phyloP scores from a whole-genome alignment of 2,329 filamentous ascomycete genomes.

The Biscogniauxia marginata region DNA sequence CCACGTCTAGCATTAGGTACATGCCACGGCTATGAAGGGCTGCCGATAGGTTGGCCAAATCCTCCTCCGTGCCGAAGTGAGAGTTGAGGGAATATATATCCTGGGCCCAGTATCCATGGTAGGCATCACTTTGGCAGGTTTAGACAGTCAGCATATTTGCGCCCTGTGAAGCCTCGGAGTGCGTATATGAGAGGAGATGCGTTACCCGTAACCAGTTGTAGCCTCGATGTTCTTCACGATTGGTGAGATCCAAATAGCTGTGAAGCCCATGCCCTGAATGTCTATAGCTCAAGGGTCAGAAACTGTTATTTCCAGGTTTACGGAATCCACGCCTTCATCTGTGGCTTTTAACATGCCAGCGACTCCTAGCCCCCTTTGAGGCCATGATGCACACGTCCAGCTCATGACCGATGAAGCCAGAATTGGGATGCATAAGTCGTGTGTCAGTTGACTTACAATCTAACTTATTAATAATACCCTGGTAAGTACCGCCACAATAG shows the following conservation, averaged over 20 bases:
- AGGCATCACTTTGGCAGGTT: constrained; percentile 41
- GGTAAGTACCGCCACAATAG: constrained; percentile 52
- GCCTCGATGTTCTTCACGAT: constrained; percentile 41
- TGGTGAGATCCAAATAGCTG: constrained; percentile 45
- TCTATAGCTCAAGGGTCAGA: constrained; percentile 20
- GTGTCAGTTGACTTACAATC: constrained; percentile 35
- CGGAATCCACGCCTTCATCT: not conserved
- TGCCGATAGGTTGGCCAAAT: constrained; percentile 47
- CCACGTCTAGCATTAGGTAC: constrained; percentile 62
- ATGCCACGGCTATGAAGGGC: constrained; percentile 54
- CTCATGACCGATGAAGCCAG: too few relatives aligned
- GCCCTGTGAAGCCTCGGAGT: not conserved
- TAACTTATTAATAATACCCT: constrained; percentile 46
- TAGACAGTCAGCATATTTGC: not conserved
- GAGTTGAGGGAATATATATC: constrained; percentile 55
- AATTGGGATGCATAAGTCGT: not conserved
- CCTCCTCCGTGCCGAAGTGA: constrained; percentile 58
- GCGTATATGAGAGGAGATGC: not conserved
- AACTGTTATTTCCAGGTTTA: not conserved
- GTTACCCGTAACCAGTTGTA: constrained; percentile 38
- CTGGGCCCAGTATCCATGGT: constrained; percentile 53
- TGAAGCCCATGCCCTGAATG: constrained; percentile 47
- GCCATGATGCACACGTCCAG: too few relatives aligned
- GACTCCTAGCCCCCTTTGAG: not conserved
- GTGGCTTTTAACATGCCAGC: not conserved